Evolutionary conservation across 305 asterid genomes (phyloP), one percentile per base, ranked within the genome.

Genomic region (Solanum chacoense): DNA sequence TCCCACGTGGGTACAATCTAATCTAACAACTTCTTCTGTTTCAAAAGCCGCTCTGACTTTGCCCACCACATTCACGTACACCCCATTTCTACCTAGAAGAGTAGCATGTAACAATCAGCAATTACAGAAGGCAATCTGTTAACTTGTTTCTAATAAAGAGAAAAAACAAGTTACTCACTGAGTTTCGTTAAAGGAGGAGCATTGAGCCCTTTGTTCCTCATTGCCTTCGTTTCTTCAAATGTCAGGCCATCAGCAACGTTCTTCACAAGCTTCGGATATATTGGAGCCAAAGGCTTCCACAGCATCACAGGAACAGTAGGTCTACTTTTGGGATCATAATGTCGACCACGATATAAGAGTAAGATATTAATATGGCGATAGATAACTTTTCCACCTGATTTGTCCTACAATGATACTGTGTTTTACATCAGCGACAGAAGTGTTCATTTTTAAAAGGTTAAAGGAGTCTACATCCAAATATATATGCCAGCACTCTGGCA

Each of bases 251-350:
- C 98, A 59, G 96, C 97, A 87, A 94, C 92, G 74, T 90, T 95
- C 94, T 94, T 95, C 93, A 95, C 98, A 29, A 96, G 96, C 93
- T 93, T 96, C 31, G 98, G 98, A 91, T 95, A 96, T 90, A 95
- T 94, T 20, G 98, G 99, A 38, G 98, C 94, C 87, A 59, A 85
- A 76, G 99, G 99, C 91, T 94, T 96, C 98, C 98, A 96, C 87
- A 95, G 91, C 98, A 95, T 95, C 85, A 91, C 63, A 18, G 99
- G 99, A 80, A 95, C 89, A 34, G 85, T 74, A 8, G 95, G 96
- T 89, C 95, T 93, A 87, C 78, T 89, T 32, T 88, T 88, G 45
- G 94, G 93, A 87, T 96, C 98, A 90, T 95, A 96, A 90, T 95
- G 90, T 20, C 97, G 96, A 86, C 98, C 99, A 73, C 98, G 94